Base-by-base conservation (phyloP, 768 basidiomycete genomes). In the Tylopilus felleus region DNA sequence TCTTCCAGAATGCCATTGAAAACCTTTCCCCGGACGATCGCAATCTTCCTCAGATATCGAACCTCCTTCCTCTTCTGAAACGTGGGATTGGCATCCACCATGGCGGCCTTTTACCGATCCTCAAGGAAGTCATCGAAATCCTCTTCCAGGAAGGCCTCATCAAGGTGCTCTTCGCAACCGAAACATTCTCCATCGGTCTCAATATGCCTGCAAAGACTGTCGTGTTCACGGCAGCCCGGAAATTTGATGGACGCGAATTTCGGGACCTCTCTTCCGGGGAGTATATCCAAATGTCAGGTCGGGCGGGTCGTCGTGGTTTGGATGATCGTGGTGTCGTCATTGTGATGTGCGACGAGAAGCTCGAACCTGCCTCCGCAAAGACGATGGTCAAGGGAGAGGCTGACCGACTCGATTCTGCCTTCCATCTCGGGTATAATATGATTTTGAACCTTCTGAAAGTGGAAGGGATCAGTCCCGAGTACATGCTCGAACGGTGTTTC, bases 141-240 rank as follows among this genome's bases (percentile, higher is more conserved):
- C 80, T 99, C 40, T 99, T 99, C 76, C 95, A 98, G 69, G 95
- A 98, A 65, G 95, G 96, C 10, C 78, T 98, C 42, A 93, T 98
- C 76, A 99, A 99, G 70, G 94, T 93, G 29, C 82, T 99, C 38
- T 99, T 98, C 65, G 97, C 97, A 8, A 99, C 97, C 0, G 97
- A 99, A 73, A 99, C 97, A 0, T 98, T 98, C 73, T 96, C 95
- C 16, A 97, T 97, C 54, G 93, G 92, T 35, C 77, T 99, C 41
- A 99, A 99, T 73, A 99, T 99, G 97, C 97, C 97, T 12, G 97
- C 97, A 17, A 98, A 98, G 76, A 98, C 97, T 4, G 97, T 99
- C 45, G 96, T 99, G 22, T 99, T 99, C 76, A 97, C 93, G 0
- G 82, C 87, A 1, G 88, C 93, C 3, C 85, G 93, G 60, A 99